Base-by-base conservation (phyloP, 306 rosid species). In the Benincasa hispida region DNA sequence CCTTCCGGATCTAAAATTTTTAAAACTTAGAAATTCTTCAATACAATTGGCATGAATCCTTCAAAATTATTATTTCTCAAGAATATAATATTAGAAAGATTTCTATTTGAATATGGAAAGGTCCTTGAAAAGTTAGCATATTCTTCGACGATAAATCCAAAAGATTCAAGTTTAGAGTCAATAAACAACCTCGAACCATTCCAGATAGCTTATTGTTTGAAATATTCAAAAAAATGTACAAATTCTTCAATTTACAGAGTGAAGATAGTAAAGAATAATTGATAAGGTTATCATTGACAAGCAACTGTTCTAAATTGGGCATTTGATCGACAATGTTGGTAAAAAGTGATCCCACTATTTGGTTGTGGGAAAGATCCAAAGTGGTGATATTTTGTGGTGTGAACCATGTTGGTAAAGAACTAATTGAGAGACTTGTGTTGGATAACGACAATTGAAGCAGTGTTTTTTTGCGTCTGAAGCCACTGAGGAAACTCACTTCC, bases 341-440 rank as follows among this genome's bases (percentile, higher is more conserved):
- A 14, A 14, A 14, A 27, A 72, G 5, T 10, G 76, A 8, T 2
- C 76, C 76, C 1, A 0, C 19, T 17, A 72, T 27, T 25, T 3
- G 21, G n/a, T 83, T 79, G 21, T 69, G 5, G 21, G 83, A 83
- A 34, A 79, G 83, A 76, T 79, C 62, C 27, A 15, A 0, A 3
- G 0, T 13, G 5, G 10, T 50, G 39, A 72, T 60, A 22, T 24
- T 11, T 22, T 24, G 53, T 24, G 50, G 11, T 68, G 8, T 14
- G 78, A 82, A 51, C 76, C 76, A 72, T 5, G 21, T 17, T 21
- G 41, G 76, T 14, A 72, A n/a, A 18, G 12, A 3, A 14, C 76
- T 10, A 58, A 72, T 8, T 4, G 21, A 41, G 5, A 72, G 5
- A 15, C 42, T 50, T 2, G 13, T 48, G 11, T 72, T 50, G 3